phyloP scores from a whole-genome alignment of 805 yeast genomes.

The Ascoidea asiatica region DNA sequence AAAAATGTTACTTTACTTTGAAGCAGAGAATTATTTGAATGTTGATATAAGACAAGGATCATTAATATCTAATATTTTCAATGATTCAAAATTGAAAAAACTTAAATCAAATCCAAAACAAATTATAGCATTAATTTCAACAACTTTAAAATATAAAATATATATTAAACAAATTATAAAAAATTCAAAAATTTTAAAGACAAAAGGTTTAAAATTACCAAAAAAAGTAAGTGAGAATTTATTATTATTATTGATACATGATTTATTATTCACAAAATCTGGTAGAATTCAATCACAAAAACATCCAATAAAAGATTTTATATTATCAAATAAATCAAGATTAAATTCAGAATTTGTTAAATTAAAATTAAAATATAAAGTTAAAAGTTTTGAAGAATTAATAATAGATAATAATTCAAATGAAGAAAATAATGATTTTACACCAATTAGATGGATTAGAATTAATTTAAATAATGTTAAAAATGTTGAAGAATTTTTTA shows the following conservation, averaged over 20 bases:
- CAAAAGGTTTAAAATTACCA: constrained; percentile 24
- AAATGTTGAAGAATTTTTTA: constrained; percentile 16
- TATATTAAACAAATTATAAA: constrained; percentile 49
- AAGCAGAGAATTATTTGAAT: constrained; percentile 27
- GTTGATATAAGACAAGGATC: constrained; percentile 35
- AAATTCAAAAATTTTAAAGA: constrained; percentile 51
- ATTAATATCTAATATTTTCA: constrained; percentile 37
- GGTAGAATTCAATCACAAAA: constrained; percentile 86
- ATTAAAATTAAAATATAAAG: constrained; percentile 60
- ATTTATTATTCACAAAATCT: constrained; percentile 55
- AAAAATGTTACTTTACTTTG: constrained; percentile 25
- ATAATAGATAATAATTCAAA: constrained; percentile 29
- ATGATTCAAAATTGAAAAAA: constrained; percentile 29
- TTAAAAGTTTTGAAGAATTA: constrained; percentile 37
- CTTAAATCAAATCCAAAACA: constrained; percentile 68
- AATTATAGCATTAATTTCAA: constrained; percentile 68
- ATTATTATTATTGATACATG: constrained; percentile 64
- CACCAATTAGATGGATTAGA: constrained; percentile 75
- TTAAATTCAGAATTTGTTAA: constrained; percentile 72
- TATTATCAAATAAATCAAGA: constrained; percentile 68
- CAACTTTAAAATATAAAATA: constrained; percentile 61
- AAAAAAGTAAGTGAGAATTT: constrained; percentile 38
- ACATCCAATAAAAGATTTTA: constrained; percentile 70
- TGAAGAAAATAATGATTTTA: constrained; percentile 25
- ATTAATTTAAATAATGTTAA: constrained; percentile 49